Evolutionary conservation across 1,284 basidiomycete genomes (phyloP).

Genomic region (Sanghuangporus sanghuang): DNA sequence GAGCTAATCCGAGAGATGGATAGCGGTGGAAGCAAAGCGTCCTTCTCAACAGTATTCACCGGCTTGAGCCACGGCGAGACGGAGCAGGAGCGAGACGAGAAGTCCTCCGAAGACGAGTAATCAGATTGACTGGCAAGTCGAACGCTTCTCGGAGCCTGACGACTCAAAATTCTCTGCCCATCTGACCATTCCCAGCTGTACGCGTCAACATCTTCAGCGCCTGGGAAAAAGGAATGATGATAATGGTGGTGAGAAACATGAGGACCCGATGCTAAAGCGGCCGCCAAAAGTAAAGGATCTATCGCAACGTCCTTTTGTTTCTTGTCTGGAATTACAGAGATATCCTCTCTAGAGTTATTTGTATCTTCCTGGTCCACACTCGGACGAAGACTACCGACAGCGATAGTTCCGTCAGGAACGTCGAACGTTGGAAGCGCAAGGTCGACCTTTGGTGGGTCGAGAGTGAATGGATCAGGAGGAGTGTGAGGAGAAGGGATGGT

Average conservation of each 20-base stretch:
- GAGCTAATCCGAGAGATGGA: constrained; percentile 2
- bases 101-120: constrained; percentile 20
- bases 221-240: constrained; percentile 65
- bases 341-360: constrained; percentile 19
- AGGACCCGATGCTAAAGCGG: constrained; percentile 62
- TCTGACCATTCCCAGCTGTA: constrained; percentile 56
- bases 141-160: constrained; percentile 64
- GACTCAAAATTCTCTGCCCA: constrained; percentile 46
- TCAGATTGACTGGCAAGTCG: constrained; percentile 33
- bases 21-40: not conserved
- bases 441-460: constrained; percentile 7
- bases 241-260: constrained; percentile 76
- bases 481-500: constrained; percentile 6
- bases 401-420: not conserved
- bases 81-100: constrained; percentile 26
- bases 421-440: not conserved
- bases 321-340: constrained; percentile 27
- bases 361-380: constrained; percentile 14
- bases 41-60: constrained; percentile 23
- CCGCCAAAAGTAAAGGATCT: constrained; percentile 69
- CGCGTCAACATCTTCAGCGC: constrained; percentile 45
- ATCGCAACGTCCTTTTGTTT: constrained; percentile 59
- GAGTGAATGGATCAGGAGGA: constrained; percentile 16
- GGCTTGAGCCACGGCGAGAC: constrained; percentile 29
- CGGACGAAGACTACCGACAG: constrained; percentile 14